Conservation (phyloP, 2,329 filamentous ascomycete genomes). For the Colletotrichum tropicicola region DNA sequence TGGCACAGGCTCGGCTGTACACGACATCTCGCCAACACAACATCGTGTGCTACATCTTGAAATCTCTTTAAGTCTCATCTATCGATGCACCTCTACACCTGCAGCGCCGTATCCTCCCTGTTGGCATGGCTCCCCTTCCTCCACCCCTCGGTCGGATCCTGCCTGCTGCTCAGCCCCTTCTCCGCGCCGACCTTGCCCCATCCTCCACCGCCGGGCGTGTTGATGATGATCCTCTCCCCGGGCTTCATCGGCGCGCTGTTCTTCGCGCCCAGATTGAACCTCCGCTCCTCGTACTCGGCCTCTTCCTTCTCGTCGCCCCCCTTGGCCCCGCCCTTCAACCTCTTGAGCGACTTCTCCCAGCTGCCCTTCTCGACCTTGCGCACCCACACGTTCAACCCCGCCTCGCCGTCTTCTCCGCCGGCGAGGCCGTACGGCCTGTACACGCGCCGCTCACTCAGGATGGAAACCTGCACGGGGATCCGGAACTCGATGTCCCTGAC, state of each 20-base stretch:
- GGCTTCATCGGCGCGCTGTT: constrained; percentile 81
- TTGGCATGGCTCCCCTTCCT: constrained; percentile 65
- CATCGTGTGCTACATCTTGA: too few relatives aligned
- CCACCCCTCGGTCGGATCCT: constrained; percentile 66
- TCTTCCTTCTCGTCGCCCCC: constrained; percentile 39
- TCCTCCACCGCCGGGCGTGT: constrained; percentile 81
- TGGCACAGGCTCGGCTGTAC: too few relatives aligned
- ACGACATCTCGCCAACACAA: too few relatives aligned
- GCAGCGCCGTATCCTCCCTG: constrained; percentile 67
- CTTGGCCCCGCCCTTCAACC: constrained; percentile 42
- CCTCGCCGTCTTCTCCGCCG: constrained; percentile 81
- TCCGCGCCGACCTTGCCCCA: constrained; percentile 73
- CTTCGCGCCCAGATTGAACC: constrained; percentile 80
- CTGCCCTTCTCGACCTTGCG: constrained; percentile 70
- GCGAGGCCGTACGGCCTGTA: constrained; percentile 82
- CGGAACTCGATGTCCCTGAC: constrained; percentile 83
- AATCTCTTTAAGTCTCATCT: not conserved
- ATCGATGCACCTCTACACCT: constrained; percentile 50
- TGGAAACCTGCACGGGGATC: constrained; percentile 79
- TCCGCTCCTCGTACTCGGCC: constrained; percentile 63
- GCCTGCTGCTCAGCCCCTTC: constrained; percentile 56
- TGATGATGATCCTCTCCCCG: constrained; percentile 81
- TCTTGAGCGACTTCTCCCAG: constrained; percentile 54
- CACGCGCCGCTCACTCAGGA: constrained; percentile 80
- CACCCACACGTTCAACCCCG: constrained; percentile 90